Conservation (phyloP, 2,329 filamentous ascomycete genomes). For the Ilyonectria destructans region DNA sequence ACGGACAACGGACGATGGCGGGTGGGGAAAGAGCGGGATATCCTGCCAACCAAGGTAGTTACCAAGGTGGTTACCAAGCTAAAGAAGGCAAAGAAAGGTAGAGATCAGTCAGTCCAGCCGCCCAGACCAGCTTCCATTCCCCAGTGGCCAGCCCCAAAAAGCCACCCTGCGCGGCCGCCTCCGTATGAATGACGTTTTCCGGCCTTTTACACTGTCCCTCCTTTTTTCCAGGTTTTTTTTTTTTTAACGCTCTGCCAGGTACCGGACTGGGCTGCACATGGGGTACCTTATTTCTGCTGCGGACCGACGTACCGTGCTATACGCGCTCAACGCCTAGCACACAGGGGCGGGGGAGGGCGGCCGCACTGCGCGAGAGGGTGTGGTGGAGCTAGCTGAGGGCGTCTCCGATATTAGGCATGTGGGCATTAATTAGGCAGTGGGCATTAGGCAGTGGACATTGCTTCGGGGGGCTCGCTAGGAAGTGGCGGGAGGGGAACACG, state of each 20-base stretch:
- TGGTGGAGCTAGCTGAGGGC: conserved; percentile 6
- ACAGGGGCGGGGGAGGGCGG: not conserved
- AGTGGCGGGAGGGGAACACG: not conserved
- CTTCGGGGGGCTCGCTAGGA: not conserved
- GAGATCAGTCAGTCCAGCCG: too few relatives aligned
- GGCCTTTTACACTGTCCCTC: not conserved
- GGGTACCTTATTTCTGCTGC: not conserved
- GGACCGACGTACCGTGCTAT: too few relatives aligned
- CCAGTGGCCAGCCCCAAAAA: not conserved
- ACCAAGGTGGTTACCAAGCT: not conserved
- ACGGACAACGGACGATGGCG: conserved; percentile 5
- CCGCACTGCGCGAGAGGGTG: not conserved
- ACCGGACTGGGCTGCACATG: not conserved
- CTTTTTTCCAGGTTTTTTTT: not conserved
- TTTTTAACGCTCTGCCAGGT: not conserved
- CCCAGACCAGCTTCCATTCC: not conserved
- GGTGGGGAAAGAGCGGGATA: conserved; percentile 27
- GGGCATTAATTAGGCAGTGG: not conserved
- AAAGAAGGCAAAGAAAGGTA: too few relatives aligned
- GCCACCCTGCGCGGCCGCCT: not conserved
- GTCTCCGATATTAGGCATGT: not conserved
- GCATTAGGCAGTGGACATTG: not conserved
- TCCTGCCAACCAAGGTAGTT: not conserved
- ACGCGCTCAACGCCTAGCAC: too few relatives aligned
- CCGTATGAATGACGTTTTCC: conserved; percentile 12